phyloP scores from a whole-genome alignment of 257 asterid genomes.

The Solanum virginianum region DNA sequence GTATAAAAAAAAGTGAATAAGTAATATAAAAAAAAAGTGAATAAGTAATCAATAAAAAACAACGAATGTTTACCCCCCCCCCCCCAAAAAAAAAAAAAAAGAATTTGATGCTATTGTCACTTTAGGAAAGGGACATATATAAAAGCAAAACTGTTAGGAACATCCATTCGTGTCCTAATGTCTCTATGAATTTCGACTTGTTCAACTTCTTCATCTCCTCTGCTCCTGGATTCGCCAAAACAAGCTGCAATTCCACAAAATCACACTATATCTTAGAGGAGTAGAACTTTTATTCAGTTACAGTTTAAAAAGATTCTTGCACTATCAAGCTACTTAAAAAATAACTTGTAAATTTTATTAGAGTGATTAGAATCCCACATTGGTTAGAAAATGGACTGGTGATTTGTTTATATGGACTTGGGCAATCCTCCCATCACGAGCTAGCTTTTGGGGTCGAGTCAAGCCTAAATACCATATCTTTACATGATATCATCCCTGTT shows the following conservation, averaged over 20 bases:
- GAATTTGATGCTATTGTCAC: background rate
- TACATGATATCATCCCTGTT: background rate
- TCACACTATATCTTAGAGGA: background rate
- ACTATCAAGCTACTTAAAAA: too few species aligned
- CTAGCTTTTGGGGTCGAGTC: background rate
- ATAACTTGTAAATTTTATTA: background rate
- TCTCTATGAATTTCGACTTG: constrained; percentile 61
- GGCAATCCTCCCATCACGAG: background rate
- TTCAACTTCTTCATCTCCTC: constrained; percentile 90
- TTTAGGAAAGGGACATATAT: constrained; percentile 4
- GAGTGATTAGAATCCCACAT: background rate
- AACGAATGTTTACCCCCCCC: background rate
- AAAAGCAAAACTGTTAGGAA: constrained; percentile 38
- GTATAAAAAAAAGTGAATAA: too few species aligned
- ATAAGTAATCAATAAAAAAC: background rate
- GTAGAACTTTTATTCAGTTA: background rate
- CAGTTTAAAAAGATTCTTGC: too few species aligned
- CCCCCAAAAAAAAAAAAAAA: background rate
- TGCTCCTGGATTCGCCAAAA: constrained; percentile 62
- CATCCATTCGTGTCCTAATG: constrained; percentile 75
- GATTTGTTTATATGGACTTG: background rate
- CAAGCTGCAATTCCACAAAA: constrained; percentile 30
- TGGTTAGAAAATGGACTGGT: background rate
- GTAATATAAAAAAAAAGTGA: too few species aligned
- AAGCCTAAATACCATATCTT: background rate